phyloP scores from a whole-genome alignment of 495 filamentous ascomycete genomes.

The Penicillium longicatenatum region DNA sequence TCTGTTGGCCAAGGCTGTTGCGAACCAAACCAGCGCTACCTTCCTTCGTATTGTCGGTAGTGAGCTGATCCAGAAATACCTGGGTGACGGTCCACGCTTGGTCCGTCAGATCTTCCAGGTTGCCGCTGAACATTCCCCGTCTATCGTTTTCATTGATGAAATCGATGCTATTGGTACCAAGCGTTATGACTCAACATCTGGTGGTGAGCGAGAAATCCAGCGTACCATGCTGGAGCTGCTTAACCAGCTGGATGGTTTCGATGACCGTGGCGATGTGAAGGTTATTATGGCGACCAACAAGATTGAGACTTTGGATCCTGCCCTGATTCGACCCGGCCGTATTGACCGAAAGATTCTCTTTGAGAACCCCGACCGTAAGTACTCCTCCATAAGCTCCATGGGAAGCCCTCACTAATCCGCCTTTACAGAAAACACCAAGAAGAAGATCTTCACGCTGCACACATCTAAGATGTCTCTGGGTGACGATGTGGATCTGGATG shows the following conservation, averaged over 20 bases:
- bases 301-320: constrained; percentile 96
- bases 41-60: constrained; percentile 98
- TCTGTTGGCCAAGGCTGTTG: constrained; percentile 93
- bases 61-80: constrained; percentile 98
- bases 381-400: not conserved
- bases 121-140: constrained; percentile 92
- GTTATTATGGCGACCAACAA: constrained; percentile 99
- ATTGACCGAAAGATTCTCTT: constrained; percentile 99
- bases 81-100: constrained; percentile 92
- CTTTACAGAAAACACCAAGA: constrained; percentile 87
- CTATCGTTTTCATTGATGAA: constrained; percentile 99
- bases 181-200: constrained; percentile 96
- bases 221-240: constrained; percentile 98
- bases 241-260: constrained; percentile 98
- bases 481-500: constrained; percentile 93
- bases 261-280: constrained; percentile 98
- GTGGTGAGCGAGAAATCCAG: constrained; percentile 96
- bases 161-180: constrained; percentile 99
- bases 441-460: constrained; percentile 99
- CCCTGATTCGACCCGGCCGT: constrained; percentile 93
- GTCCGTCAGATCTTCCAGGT: constrained; percentile 98
- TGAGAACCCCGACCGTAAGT: constrained; percentile 92
- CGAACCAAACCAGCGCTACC: constrained; percentile 97
- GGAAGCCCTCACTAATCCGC: constrained; percentile 31
- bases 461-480: constrained; percentile 98